These are phyloP conservation scores for Fermentozyma sake DNA, from an alignment of 1,139 yeast species.

Conservation along the genomic window DNA sequence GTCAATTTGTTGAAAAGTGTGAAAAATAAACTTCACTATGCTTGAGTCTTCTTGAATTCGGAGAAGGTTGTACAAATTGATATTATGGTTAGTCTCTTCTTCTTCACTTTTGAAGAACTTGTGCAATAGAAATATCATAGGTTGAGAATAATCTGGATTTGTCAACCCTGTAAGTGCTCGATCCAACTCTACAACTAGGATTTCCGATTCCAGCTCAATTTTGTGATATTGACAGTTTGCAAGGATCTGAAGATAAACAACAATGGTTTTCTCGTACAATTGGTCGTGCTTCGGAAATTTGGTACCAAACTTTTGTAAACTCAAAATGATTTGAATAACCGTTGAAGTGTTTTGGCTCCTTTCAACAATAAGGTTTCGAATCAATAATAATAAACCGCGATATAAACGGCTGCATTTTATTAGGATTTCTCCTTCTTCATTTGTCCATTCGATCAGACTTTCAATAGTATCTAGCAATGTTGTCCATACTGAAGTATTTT, in stretches of 20 bases:
- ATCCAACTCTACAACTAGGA: slow-evolving; percentile 1
- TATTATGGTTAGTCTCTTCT: slow-evolving; percentile 9
- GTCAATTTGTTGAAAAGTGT: slow-evolving; percentile 6
- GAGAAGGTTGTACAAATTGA: slow-evolving; percentile 5
- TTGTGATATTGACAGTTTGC: slow-evolving; percentile 8
- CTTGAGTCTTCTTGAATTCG: slow-evolving; percentile 3
- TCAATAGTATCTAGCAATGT: slow-evolving; percentile 1
- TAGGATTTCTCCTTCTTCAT: not conserved
- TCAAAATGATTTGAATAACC: slow-evolving; percentile 1
- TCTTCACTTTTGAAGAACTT: slow-evolving; percentile 3
- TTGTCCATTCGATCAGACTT: not conserved
- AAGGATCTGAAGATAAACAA: slow-evolving; percentile 9
- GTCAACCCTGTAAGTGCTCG: not conserved
- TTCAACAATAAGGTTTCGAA: slow-evolving; percentile 1
- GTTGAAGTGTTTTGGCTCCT: not conserved
- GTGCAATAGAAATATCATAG: slow-evolving; percentile 5
- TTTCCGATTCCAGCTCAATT: slow-evolving; percentile 1
- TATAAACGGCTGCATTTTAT: not conserved
- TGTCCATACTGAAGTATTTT: not conserved
- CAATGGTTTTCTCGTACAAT: slow-evolving; percentile 7
- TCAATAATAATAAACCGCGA: slow-evolving; percentile 1
- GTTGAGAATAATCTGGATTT: slow-evolving; percentile 1
- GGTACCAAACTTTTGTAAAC: slow-evolving; percentile 2
- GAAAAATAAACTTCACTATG: slow-evolving; percentile 7
- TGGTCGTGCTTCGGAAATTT: slow-evolving; percentile 2